Evolutionary conservation across 768 basidiomycete species (phyloP), one percentile per base, ranked within the genome.

Genomic region (Kwoniella sp.): DNA sequence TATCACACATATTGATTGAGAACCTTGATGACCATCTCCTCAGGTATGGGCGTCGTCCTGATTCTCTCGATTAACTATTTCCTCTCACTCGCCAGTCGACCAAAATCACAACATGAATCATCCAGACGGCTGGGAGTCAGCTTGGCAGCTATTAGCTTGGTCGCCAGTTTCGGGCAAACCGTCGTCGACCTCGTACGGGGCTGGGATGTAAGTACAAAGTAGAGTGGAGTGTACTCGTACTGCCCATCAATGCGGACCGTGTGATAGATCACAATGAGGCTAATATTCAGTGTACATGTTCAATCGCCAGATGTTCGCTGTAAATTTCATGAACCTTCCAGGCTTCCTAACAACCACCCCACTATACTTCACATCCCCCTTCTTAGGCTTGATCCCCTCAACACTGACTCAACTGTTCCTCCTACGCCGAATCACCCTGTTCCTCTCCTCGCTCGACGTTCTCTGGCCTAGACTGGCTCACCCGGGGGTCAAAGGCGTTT

Each of bases 41-140:
- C 69, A 44, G 73, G 68, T 7, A 69, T 71, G 68, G 73, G 73
- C 46, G 54, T 74, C 19, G 69, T 74, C 21, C 33, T 68, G 1
- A 63, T 74, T 12, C 67, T 74, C 33, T 50, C 59, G 5, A 64
- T 70, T 33, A 58, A 70, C 36, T 74, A 72, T 54, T 61, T 71
- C 8, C 17, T 44, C 15, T n/a, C 44, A n/a, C 3, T 63, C 2
- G 22, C 22, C 3, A 30, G 37, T 25, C 37, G 67, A 15, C 57
- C 29, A 21, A 64, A 64, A 60, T 26, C 46, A 17, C 60, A 55
- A 10, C 24, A 60, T 13, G 55, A 66, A 19, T 60, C 58, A 21
- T 52, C 68, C 2, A 37, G 53, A 19, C 52, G 50, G 15, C 53
- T 73, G 3, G 68, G 71, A 2, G 64, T 64, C 2, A 44, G 24